Conservation (phyloP, 2,329 filamentous ascomycete genomes). For the Neonectria punicea region DNA sequence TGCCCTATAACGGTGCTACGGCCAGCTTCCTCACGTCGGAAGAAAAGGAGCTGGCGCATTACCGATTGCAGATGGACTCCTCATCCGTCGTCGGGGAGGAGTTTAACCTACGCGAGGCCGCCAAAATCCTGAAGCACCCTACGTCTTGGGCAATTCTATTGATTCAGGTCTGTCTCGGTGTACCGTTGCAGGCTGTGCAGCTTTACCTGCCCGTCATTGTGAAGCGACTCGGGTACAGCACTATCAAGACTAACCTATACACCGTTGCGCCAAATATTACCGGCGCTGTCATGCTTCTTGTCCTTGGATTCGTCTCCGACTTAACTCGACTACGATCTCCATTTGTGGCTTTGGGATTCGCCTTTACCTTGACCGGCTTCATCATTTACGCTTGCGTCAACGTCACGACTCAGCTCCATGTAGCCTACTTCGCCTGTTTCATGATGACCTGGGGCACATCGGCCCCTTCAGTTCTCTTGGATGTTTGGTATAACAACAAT, state of each 20-base stretch:
- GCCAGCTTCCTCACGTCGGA: conserved; percentile 73
- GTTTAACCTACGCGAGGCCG: conserved; percentile 61
- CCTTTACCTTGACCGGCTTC: conserved; percentile 80
- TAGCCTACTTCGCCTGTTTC: conserved; percentile 81
- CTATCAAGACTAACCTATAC: conserved; percentile 77
- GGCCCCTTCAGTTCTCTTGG: conserved; percentile 77
- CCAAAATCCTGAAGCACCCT: conserved; percentile 63
- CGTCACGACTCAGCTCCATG: conserved; percentile 66
- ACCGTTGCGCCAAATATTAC: conserved; percentile 83
- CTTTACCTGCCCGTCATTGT: conserved; percentile 68
- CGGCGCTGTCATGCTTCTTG: conserved; percentile 76
- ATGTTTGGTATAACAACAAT: conserved; percentile 81
- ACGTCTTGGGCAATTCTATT: conserved; percentile 60
- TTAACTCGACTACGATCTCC: conserved; percentile 73
- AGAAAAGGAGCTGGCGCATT: conserved; percentile 75
- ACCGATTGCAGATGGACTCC: conserved; percentile 80
- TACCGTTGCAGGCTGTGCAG: conserved; percentile 65
- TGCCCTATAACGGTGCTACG: conserved; percentile 71
- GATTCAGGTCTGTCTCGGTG: conserved; percentile 69
- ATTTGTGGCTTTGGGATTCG: conserved; percentile 78
- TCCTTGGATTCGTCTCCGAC: conserved; percentile 79
- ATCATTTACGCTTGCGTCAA: conserved; percentile 80
- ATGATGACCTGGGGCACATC: conserved; percentile 87
- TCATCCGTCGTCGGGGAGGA: conserved; percentile 69
- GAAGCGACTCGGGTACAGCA: conserved; percentile 57